These are phyloP conservation scores for Microsporum audouinii DNA, from an alignment of 2,329 filamentous ascomycete genomes.

Conservation along the genomic window DNA sequence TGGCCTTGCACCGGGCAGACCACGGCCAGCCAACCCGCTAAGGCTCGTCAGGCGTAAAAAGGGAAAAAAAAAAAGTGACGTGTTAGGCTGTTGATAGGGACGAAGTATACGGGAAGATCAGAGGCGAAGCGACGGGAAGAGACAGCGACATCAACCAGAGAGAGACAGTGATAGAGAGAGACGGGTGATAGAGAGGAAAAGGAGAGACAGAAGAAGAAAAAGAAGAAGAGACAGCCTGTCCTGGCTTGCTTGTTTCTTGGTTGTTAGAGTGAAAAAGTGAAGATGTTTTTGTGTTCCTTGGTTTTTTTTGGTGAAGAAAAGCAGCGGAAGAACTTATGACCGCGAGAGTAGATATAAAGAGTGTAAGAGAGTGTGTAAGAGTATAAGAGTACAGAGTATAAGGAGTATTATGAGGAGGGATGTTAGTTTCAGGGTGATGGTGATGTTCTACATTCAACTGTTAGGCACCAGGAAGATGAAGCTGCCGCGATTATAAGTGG, in stretches of 20 bases:
- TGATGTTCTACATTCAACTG: no score
- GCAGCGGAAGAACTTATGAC: background rate
- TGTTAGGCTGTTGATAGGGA: background rate
- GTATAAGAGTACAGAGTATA: background rate
- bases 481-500: no score
- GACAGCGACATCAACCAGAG: background rate
- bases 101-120: background rate
- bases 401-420: background rate
- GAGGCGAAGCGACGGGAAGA: background rate
- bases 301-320: background rate
- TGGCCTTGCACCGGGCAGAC: constrained; percentile 19
- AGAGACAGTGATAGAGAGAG: background rate
- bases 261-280: background rate
- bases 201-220: background rate
- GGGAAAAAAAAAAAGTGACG: background rate
- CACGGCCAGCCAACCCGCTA: constrained; percentile 7
- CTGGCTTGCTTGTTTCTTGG: background rate
- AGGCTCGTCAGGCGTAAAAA: background rate
- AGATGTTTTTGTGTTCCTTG: background rate
- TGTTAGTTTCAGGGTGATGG: no score
- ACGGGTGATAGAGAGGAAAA: background rate
- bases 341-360: background rate
- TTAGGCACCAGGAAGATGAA: no score
- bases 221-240: background rate
- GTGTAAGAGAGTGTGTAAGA: background rate